Conservation (phyloP, 768 basidiomycete genomes). For the Boletus sp. region DNA sequence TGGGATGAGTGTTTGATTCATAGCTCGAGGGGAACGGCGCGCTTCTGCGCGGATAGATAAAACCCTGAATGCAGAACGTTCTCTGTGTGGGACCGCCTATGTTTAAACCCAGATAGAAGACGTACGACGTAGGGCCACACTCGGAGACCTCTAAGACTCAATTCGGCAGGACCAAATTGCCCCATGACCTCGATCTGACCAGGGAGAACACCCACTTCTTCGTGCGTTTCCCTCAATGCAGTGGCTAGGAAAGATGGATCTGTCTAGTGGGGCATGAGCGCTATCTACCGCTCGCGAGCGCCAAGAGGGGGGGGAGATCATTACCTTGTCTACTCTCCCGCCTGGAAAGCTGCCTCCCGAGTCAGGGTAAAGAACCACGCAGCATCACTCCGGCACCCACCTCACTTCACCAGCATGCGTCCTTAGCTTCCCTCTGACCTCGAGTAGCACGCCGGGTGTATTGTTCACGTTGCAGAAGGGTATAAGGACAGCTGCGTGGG, state of each 20-base stretch:
- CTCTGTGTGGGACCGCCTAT: background rate
- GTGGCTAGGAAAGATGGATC: conserved; percentile 51
- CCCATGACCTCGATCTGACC: conserved; percentile 64
- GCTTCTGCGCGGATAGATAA: conserved; percentile 29
- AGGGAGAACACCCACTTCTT: conserved; percentile 67
- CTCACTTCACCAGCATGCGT: conserved; percentile 82
- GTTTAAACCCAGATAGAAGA: conserved; percentile 7
- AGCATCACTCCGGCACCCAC: conserved; percentile 34
- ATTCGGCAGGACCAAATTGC: conserved; percentile 57
- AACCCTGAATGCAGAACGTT: conserved; percentile 32
- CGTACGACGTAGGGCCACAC: conserved; percentile 80
- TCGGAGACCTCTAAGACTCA: conserved; percentile 53
- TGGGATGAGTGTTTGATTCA: conserved; percentile 1
- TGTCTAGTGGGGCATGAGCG: conserved; percentile 34
- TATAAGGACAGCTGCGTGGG: conserved; percentile 68
- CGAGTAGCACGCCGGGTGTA: conserved; percentile 64
- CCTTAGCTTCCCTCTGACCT: conserved; percentile 63
- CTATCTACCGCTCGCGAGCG: background rate
- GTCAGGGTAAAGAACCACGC: background rate
- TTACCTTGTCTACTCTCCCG: conserved; percentile 62
- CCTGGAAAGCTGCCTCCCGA: conserved; percentile 63
- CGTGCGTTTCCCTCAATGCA: conserved; percentile 70
- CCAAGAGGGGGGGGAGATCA: conserved; percentile 2
- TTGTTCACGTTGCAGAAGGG: conserved; percentile 73
- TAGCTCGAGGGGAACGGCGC: background rate